Evolutionary conservation across 441 rosid species (phyloP).

Genomic region (Gossypium aridum): DNA sequence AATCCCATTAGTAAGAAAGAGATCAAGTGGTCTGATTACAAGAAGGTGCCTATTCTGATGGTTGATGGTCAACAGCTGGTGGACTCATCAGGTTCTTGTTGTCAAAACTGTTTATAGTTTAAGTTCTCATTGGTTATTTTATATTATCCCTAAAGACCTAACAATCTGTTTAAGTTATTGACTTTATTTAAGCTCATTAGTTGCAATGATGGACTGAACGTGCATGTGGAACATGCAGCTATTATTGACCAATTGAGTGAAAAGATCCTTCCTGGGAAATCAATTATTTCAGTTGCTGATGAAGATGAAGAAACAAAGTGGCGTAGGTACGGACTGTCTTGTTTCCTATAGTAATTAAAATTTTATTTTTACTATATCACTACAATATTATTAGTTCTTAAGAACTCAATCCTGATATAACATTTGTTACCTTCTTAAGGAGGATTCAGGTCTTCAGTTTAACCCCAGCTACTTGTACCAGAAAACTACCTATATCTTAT

Average conservation of each 20-base stretch:
- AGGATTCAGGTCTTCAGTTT: neutral
- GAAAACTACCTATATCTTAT: neutral
- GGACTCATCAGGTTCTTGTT: conserved; percentile 63
- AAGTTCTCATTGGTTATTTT: neutral
- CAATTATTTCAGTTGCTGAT: conserved; percentile 12
- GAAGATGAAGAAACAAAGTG: conserved; percentile 57
- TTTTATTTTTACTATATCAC: neutral
- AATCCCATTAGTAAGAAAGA: conserved; percentile 70
- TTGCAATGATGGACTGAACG: neutral
- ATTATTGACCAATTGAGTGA: conserved; percentile 41
- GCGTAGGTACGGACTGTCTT: conserved; percentile 32
- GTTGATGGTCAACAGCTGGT: conserved; percentile 63
- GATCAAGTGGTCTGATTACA: conserved; percentile 75
- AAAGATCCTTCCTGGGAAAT: conserved; percentile 34
- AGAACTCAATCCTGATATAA: neutral
- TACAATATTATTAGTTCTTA: neutral
- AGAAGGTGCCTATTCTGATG: conserved; percentile 65
- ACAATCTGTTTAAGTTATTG: neutral
- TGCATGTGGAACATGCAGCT: conserved; percentile 27
- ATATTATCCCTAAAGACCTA: neutral
- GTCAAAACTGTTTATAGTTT: neutral
- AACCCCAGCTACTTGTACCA: neutral
- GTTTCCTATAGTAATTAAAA: neutral
- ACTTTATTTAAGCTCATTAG: neutral
- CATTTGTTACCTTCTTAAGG: neutral